Base-by-base conservation (phyloP, 257 asterid genomes). In the Sherardia arvensis region DNA sequence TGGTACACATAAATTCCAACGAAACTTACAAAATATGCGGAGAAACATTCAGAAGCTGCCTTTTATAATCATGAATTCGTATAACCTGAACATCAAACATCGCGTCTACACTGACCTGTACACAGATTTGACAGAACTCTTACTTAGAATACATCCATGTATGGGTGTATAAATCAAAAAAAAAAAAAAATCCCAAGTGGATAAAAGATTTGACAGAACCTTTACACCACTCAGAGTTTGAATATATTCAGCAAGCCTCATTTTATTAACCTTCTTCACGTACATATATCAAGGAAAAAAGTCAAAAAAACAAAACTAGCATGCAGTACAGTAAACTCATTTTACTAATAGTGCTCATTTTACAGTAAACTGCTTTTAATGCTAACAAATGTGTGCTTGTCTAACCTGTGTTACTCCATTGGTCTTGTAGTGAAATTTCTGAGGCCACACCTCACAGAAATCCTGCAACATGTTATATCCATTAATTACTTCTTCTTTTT, bases 351-450 rank as follows among this genome's bases (percentile, higher is more conserved):
- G 20, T 43, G 20, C 1, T 1, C 17, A 4, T n/a, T n/a, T n/a
- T n/a, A n/a, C n/a, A n/a, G n/a, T 21, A 23, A 67, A 65, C 7
- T 21, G 40, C 9, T 14, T 17, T 59, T 59, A 7, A 3, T 33
- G 30, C 12, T 38, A 5, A 43, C 11, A 15, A 25, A 26, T 14
- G 3, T 23, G 8, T 43, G 15, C 1, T 27, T 38, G 53, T 4
- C 71, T 38, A 57, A 75, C 85, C 85, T 80, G 85, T 22, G 85
- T 80, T 58, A 77, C 85, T 69, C 85, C 85, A 25, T 80, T 77
- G 38, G 82, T 80, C 80, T 77, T 80, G 69, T 70, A 77, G 5
- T 71, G 82, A 58, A 80, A 80, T 68, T 80, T 80, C 66, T 72
- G 73, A 30, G 85, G 82, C 85, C 80, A 80, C 58, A 80, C 67